Base-by-base conservation (phyloP, 805 yeast genomes). In the Ogataea nitratoaversa region DNA sequence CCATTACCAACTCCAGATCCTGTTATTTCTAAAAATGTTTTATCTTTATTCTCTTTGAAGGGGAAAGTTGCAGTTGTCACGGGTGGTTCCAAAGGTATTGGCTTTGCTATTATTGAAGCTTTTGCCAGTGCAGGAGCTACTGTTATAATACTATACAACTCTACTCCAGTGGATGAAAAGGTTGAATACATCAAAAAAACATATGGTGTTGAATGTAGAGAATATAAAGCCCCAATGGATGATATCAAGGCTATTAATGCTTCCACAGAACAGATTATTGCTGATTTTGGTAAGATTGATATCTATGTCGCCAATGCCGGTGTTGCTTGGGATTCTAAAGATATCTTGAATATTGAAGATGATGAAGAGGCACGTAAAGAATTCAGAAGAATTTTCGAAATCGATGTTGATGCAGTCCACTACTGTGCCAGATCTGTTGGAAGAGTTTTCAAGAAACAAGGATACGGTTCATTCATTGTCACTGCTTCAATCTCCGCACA, bases 401-500 rank as follows among this genome's bases (percentile, higher is more conserved):
- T 84, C 40, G 93, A 89, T 59, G 68, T 89, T 46, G 81, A 84
- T 57, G 88, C 93, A 29, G 31, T 29, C 11, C 31, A 29, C 11
- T 83, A 83, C 64, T 76, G 90, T 56, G 82, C 95, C 45, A 82
- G 83, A 66, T 67, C 73, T 38, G 75, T 81, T 30, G 96, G 96
- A 37, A 68, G 67, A 48, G 70, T 81, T 42, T 89, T 89, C 72
- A 76, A 77, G 60, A 66, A 74, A 53, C 88, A 84, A 56, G 84
- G 85, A 14, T 65, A 63, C 43, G 96, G 96, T 24, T 82, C 95
- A 1, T 70, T 89, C 52, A 78, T 88, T 51, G 72, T 84, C 63
- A 88, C 96, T 5, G 89, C 95, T 5, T 85, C 95, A 30, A 88
- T 88, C 85, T 83, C 93, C 20, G 96, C 86, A 13, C 88, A 82